Base-by-base conservation (phyloP, 2,329 filamentous ascomycete species). In the Apiospora saccharicola region DNA sequence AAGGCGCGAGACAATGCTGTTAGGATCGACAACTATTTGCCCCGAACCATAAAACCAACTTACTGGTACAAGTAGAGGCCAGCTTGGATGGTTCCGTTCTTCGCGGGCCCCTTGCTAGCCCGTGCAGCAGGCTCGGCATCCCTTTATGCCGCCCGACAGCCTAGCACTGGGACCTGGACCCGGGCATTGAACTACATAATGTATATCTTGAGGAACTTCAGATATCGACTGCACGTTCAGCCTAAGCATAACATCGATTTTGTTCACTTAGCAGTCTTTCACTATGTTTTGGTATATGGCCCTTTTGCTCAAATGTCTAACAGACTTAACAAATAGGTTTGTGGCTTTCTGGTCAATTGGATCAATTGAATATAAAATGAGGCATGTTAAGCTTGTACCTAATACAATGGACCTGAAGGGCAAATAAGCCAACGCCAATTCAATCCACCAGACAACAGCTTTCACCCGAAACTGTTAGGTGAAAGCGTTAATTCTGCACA, bases 11-110 rank as follows among this genome's bases (percentile, higher is more conserved):
- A 41, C 26, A n/a, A 49, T 47, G 67, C 67, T 34, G 30, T 49
- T 19, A 69, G 37, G 44, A 37, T 49, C 43, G 67, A 49, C 43
- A n/a, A 41, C 57, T 13, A 64, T 64, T 64, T 64, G 57, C 57
- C 8, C 57, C n/a, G 57, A 64, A 64, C 57, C 57, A 64, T 41
- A n/a, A 41, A 51, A 24, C 13, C 49, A 24, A 49, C 10, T n/a
- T 51, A 3, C n/a, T 49, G 24, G 19, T 26, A 51, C 2, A 57
- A 12, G 16, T 19, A 30, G 16, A n/a, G 53, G 30, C 30, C 30
- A 61, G 53, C 8, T 37, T 61, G 53, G 53, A 37, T 37, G 53
- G 53, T 61, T 61, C 53, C 53, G 53, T 61, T 61, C 53, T 37
- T 61, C 30, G 53, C 16, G 30, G 53, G 30, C 53, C 19, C 19